Evolutionary conservation across 2,329 filamentous ascomycete genomes (phyloP), one percentile per base, ranked within the genome.

Genomic region (Elsinoe fawcettii): DNA sequence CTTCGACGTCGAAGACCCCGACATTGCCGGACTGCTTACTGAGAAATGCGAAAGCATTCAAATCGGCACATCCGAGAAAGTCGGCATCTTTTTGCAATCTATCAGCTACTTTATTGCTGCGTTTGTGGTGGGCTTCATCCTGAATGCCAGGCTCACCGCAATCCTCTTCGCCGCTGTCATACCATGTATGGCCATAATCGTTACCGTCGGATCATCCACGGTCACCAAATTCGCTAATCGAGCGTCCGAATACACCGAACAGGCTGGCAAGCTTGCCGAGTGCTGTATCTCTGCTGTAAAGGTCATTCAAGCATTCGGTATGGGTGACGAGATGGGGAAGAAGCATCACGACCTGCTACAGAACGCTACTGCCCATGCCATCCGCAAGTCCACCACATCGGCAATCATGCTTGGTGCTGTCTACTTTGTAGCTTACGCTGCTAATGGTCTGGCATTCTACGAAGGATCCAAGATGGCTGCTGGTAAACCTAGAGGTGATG

Each of bases 1-100:
- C 62, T 77, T 78, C 60, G 78, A 81, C 58, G 73, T 73, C 11
- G 69, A 75, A 59, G 72, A 75, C 36, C 73, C 77, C 18, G 77
- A 80, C 64, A 74, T 80, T 63, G 74, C 75, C 14, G 69, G 67
- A 12, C 68, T 74, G 23, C 65, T 76, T 5, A 75, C 73, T 6
- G 73, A 74, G 44, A 75, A 75, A 60, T 73, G 73, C 18, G 73
- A 75, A 57, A 70, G 68, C 1, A 74, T 75, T n/a, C 73, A 76
- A 58, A 68, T 74, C 7, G 74, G 74, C 3, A 74, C 72, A 18
- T 75, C 74, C 1, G 74, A 77, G 57, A 77, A 77, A 56, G 72
- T 74, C 14, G 74, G 74, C 34, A 69, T 77, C 20, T 76, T 76
- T 63, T 69, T 77, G 9, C 68, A 73, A 34, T 74, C 73, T 2